Evolutionary conservation across 148 eudicot species (phyloP).

Genomic region (Rhododendron henanense): DNA sequence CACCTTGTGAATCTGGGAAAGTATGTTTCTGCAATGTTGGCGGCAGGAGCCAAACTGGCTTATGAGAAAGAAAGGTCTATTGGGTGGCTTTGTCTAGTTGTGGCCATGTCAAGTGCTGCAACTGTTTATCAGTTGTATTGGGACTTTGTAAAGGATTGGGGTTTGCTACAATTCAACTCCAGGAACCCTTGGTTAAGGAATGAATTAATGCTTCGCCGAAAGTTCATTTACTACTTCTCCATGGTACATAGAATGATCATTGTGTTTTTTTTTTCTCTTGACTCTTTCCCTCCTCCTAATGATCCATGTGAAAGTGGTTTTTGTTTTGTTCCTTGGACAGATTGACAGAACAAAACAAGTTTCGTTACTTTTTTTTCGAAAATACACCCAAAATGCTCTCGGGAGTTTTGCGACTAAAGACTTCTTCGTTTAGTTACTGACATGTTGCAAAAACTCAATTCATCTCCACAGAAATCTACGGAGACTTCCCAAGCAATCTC

Average conservation of each 20-base stretch:
- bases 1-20: slow-evolving; percentile 85
- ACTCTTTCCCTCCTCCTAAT: neutral
- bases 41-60: slow-evolving; percentile 95
- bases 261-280: neutral
- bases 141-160: slow-evolving; percentile 99
- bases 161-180: slow-evolving; percentile 76
- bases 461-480: neutral
- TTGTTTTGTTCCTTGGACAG: neutral
- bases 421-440: neutral
- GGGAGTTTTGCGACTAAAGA: neutral
- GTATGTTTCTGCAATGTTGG: slow-evolving; percentile 97
- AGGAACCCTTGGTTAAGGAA: slow-evolving; percentile 94
- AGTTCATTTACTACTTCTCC: slow-evolving; percentile 80
- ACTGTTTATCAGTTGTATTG: slow-evolving; percentile 94
- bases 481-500: neutral
- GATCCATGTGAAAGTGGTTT: neutral
- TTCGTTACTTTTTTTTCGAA: neutral
- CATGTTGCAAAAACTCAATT: neutral
- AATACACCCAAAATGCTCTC: neutral
- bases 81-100: slow-evolving; percentile 67
- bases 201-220: slow-evolving; percentile 74
- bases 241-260: slow-evolving; percentile 44
- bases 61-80: slow-evolving; percentile 68
- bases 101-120: slow-evolving; percentile 74
- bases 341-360: neutral